Base-by-base conservation (phyloP, 495 filamentous ascomycete genomes). In the Aspergillus incahuasiensis region DNA sequence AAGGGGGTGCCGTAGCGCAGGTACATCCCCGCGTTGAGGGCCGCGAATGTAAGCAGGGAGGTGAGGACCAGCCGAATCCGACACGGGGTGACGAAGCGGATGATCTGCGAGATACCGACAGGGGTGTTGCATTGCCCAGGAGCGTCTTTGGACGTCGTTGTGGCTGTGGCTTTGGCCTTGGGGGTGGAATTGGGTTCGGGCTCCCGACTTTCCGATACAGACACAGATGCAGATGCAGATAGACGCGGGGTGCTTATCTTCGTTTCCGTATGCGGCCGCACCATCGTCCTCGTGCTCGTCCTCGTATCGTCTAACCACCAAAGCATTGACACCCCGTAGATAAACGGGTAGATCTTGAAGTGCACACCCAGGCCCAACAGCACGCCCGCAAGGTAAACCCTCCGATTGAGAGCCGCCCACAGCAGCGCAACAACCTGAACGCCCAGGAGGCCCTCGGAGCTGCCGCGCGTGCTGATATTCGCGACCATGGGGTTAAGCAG, bases 311-410 rank as follows among this genome's bases (percentile, higher is more conserved):
- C 89, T 76, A 96, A 83, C 86, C 86, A 92, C 88, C 89, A 95
- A 7, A 97, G 65, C 25, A 97, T 88, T 0, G 89, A 86, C 0
- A 83, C 77, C 0, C 88, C 92, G 71, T 98, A 98, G 35, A 97
- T 89, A 65, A 97, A 95, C 0, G 94, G 94, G 66, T 97, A 98
- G 52, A 98, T 98, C 76, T 98, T 98, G 68, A 97, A 95, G 69
- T 98, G 94, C 24, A 96, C 92, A 1, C 84, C 80, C 32, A 97
- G 70, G 0, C 94, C 94, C 6, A 98, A 71, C 30, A 98, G 68
- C 2, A 86, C 30, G 0, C 90, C 95, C 0, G 91, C 89, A 2
- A 95, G 66, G 12, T 69, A 59, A 30, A 88, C 74, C 30, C 74
- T 72, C 47, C 71, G 68, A 52, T 79, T 71, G 43, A 88, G 67